A percentile compares a stretch with the other conserved stretches of the same genome.
Evolutionary conservation across 805 yeast species (phyloP).

Genomic region (Yamadazyma phyllophila): DNA sequence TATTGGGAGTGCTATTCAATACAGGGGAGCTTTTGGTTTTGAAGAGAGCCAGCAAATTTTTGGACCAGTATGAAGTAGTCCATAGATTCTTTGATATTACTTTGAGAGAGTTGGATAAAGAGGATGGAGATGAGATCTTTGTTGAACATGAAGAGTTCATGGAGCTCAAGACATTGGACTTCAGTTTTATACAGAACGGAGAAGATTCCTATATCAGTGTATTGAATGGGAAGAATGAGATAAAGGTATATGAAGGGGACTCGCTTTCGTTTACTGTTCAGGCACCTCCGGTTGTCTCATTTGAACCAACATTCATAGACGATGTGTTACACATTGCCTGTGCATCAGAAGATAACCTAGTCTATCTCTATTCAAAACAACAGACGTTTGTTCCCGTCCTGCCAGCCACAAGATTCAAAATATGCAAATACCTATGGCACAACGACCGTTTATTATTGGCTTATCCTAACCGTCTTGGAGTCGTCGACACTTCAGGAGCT

Average conservation of each 20-base stretch:
- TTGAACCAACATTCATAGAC: background rate
- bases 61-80: constrained; percentile 23
- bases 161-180: constrained; percentile 25
- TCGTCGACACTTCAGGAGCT: background rate
- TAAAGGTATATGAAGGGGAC: constrained; percentile 1
- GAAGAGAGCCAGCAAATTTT: constrained; percentile 23
- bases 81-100: constrained; percentile 27
- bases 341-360: background rate
- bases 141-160: constrained; percentile 20
- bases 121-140: constrained; percentile 15
- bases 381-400: background rate
- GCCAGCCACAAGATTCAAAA: constrained; percentile 9
- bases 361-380: background rate
- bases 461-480: background rate
- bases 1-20: constrained; percentile 34
- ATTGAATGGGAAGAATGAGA: constrained; percentile 1
- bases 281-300: background rate
- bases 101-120: constrained; percentile 20
- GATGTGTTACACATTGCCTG: background rate
- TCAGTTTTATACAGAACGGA: constrained; percentile 19
- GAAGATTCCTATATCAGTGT: background rate
- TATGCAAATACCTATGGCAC: background rate
- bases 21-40: constrained; percentile 38
- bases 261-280: background rate
- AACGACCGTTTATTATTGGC: background rate